Conservation (phyloP, 176 grass and related monocot species). For the Aegilops bicornis region DNA sequence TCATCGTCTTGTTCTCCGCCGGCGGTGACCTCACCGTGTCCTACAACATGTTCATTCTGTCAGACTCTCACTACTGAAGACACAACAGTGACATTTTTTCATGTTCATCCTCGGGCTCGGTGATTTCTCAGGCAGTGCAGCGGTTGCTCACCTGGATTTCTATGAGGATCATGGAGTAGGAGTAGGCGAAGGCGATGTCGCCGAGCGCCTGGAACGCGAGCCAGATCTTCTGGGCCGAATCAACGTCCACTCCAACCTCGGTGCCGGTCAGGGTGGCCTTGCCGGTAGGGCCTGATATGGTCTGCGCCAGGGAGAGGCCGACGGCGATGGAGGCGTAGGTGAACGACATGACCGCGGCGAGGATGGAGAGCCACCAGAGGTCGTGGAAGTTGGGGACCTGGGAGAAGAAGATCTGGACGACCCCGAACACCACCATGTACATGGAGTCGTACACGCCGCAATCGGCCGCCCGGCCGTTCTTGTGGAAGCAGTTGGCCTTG, state of each 20-base stretch:
- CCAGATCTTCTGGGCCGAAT: slow-evolving; percentile 78
- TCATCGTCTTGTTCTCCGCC: slow-evolving; percentile 86
- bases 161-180: slow-evolving; percentile 87
- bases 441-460: slow-evolving; percentile 56
- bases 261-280: slow-evolving; percentile 64
- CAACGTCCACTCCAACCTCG: slow-evolving; percentile 67
- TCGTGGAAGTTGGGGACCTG: slow-evolving; percentile 74
- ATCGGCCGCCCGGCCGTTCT: slow-evolving; percentile 48
- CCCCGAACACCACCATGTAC: slow-evolving; percentile 80
- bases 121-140: too few species aligned
- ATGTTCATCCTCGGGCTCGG: neutral
- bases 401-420: slow-evolving; percentile 82
- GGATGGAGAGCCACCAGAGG: slow-evolving; percentile 70
- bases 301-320: slow-evolving; percentile 53
- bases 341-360: slow-evolving; percentile 87
- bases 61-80: neutral
- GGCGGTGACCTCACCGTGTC: slow-evolving; percentile 80
- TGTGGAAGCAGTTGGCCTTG: slow-evolving; percentile 80
- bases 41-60: slow-evolving; percentile 16
- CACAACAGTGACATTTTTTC: neutral
- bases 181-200: slow-evolving; percentile 89
- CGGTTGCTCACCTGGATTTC: slow-evolving; percentile 60
- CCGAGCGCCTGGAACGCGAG: slow-evolving; percentile 72
- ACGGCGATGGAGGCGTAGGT: slow-evolving; percentile 72
- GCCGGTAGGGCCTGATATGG: slow-evolving; percentile 55